A percentile compares a stretch with the other conserved stretches of the same genome.
Evolutionary conservation across 441 rosid species (phyloP).

Genomic region (Pelargonium citronellum): DNA sequence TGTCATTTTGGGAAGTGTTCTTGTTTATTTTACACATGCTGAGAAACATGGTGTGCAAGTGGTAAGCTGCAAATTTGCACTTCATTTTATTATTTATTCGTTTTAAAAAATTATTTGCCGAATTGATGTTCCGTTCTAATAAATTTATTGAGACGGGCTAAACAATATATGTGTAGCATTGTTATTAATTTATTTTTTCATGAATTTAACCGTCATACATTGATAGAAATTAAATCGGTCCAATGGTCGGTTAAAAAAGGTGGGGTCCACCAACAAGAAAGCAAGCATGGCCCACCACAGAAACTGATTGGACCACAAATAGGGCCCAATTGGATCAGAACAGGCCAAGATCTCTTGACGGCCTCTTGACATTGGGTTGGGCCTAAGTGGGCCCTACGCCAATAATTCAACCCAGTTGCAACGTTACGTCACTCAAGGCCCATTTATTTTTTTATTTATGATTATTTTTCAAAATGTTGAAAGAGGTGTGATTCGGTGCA

Average conservation of each 20-base stretch:
- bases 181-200: too few relatives aligned
- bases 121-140: too few relatives aligned
- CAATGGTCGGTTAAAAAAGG: too few relatives aligned
- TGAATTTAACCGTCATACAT: too few relatives aligned
- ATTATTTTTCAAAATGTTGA: background rate
- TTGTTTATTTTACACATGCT: conserved; percentile 51
- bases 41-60: conserved; percentile 58
- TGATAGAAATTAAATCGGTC: too few relatives aligned
- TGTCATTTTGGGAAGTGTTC: conserved; percentile 60
- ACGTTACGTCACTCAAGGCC: background rate
- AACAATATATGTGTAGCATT: too few relatives aligned
- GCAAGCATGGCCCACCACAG: background rate
- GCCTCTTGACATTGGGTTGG: background rate
- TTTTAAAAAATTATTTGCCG: too few relatives aligned
- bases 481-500: background rate
- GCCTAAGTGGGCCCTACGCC: background rate
- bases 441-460: background rate
- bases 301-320: background rate
- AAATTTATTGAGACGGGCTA: too few relatives aligned
- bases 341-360: background rate
- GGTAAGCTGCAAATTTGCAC: too few relatives aligned
- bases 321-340: background rate
- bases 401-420: background rate
- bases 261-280: background rate
- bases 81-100: too few relatives aligned